Percentiles rank a stretch among this genome's conserved stretches.
Conservation (phyloP, 495 filamentous ascomycete species). For the Cetradonia linearis region DNA sequence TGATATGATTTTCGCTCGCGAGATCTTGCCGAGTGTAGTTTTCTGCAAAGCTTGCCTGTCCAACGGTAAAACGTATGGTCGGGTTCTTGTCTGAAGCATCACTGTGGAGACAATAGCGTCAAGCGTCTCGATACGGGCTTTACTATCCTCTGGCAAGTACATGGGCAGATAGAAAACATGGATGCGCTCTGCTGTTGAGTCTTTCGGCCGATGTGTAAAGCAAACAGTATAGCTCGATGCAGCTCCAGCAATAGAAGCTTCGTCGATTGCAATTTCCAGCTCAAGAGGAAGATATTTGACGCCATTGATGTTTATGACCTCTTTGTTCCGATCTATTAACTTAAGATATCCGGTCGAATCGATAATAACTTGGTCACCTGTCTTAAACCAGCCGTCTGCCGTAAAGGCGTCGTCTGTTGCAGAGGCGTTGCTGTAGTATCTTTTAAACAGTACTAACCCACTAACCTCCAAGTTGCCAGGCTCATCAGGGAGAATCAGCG, state of each 20-base stretch:
- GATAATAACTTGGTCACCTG: conserved; percentile 42
- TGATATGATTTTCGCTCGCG: conserved; percentile 32
- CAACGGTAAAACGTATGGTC: conserved; percentile 24
- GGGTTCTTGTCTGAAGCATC: background rate
- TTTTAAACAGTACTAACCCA: conserved; percentile 40
- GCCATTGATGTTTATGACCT: conserved; percentile 3
- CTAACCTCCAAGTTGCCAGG: conserved; percentile 32
- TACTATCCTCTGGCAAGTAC: background rate
- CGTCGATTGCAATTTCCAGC: conserved; percentile 1
- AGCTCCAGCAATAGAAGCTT: background rate
- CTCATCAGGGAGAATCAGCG: background rate
- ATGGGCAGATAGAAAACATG: background rate
- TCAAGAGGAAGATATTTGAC: background rate
- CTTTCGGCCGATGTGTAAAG: background rate
- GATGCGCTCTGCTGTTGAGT: background rate
- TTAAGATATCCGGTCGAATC: conserved; percentile 33
- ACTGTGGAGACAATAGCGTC: conserved; percentile 6
- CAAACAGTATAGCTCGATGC: background rate
- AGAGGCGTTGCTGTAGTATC: conserved; percentile 37
- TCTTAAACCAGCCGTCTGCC: conserved; percentile 44
- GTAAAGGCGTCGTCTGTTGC: conserved; percentile 39
- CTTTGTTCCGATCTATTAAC: conserved; percentile 33
- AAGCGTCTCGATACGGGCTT: background rate
- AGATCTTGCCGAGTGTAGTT: conserved; percentile 41
- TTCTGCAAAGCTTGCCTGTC: conserved; percentile 22